These are phyloP conservation scores for Eucalyptus viminalis DNA, from an alignment of 345 rosid genomes.

Conservation along the genomic window DNA sequence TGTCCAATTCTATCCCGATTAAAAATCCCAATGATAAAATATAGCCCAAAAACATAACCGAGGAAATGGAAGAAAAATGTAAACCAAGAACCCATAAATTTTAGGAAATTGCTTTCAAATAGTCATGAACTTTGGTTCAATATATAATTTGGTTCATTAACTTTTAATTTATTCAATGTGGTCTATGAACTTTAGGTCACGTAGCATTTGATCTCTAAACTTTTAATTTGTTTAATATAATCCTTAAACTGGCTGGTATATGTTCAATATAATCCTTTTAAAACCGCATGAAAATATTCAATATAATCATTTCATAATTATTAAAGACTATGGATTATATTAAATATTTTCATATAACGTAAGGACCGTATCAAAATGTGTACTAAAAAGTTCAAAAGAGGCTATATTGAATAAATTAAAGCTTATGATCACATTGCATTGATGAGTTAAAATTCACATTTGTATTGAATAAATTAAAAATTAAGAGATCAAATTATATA, in stretches of 20 bases:
- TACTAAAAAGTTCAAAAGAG: accelerated
- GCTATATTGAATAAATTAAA: accelerated
- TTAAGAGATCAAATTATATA: no score
- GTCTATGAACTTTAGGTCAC: accelerated
- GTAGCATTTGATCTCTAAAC: accelerated
- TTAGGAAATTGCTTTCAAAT: no score
- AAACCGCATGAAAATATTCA: no score
- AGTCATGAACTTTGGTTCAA: accelerated
- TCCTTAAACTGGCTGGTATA: no score
- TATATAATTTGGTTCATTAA: no score
- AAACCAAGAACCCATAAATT: background rate
- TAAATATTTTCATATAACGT: no score
- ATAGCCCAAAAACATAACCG: background rate
- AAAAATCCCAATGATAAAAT: background rate
- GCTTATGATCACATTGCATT: accelerated
- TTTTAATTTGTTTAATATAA: no score
- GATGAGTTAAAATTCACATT: no score
- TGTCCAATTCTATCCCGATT: accelerated
- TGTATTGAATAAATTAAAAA: no score
- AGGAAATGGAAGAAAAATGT: background rate
- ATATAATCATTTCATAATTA: no score
- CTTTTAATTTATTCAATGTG: accelerated
- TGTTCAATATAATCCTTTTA: accelerated
- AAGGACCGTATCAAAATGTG: accelerated
- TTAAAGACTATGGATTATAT: accelerated